These are phyloP conservation scores for Prunus mume DNA, from an alignment of 306 rosid genomes.

Conservation along the genomic window DNA sequence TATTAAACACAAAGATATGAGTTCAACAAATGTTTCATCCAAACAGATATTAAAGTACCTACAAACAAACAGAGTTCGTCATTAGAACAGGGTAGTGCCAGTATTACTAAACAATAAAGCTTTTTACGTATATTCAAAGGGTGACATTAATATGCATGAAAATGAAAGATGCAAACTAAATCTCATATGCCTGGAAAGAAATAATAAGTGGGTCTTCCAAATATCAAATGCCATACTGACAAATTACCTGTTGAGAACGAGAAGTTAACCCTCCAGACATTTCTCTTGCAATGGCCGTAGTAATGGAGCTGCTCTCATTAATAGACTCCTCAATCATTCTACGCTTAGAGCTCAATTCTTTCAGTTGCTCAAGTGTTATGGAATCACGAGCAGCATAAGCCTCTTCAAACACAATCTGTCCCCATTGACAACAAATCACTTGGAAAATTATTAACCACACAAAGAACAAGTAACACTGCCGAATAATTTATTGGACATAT, in stretches of 20 bases:
- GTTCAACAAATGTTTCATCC: neutral
- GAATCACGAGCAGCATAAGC: slow-evolving; percentile 53
- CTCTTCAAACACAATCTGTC: slow-evolving; percentile 71
- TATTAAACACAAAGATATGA: no score
- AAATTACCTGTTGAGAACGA: slow-evolving; percentile 59
- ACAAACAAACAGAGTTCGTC: neutral
- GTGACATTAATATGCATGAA: no score
- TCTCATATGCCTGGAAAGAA: neutral
- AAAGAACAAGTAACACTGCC: neutral
- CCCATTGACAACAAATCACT: slow-evolving; percentile 25
- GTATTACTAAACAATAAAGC: neutral
- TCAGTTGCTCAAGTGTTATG: slow-evolving; percentile 69
- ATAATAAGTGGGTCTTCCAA: no score
- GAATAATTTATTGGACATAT: neutral
- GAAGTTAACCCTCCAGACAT: slow-evolving; percentile 74
- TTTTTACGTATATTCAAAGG: no score
- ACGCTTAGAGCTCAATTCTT: slow-evolving; percentile 78
- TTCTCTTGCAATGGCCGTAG: slow-evolving; percentile 77
- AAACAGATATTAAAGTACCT: neutral
- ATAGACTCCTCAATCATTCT: slow-evolving; percentile 61
- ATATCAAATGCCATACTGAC: neutral
- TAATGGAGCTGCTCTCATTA: slow-evolving; percentile 54
- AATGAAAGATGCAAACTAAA: no score
- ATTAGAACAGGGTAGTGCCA: neutral
- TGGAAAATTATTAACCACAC: neutral